Conservation (phyloP, 345 rosid genomes). For the Citrus trifoliata region DNA sequence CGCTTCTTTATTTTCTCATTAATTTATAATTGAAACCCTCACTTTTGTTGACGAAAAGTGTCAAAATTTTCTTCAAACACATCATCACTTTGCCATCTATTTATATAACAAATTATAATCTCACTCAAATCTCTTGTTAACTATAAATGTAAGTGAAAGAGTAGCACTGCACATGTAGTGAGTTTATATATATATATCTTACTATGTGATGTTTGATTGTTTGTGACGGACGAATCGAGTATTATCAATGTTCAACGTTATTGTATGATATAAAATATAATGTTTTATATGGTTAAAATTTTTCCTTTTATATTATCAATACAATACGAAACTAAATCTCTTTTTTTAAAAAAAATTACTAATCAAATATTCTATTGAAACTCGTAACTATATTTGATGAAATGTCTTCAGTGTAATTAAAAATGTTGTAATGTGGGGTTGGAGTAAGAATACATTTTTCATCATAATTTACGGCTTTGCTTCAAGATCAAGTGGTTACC, state of each 20-base stretch:
- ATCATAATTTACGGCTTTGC: neutral
- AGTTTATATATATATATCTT: no score
- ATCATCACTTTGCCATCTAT: neutral
- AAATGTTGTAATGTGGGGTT: neutral
- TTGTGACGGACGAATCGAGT: no score
- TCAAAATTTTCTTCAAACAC: neutral
- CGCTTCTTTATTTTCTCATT: neutral
- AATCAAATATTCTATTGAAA: neutral
- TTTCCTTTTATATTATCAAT: no score
- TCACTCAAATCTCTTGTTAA: neutral
- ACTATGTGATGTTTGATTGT: no score
- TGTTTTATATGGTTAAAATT: no score
- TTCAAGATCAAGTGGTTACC: neutral
- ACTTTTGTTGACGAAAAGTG: neutral
- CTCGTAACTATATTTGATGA: neutral
- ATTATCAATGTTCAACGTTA: no score
- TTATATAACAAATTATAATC: neutral
- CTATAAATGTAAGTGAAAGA: no score
- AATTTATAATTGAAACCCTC: no score
- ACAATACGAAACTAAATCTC: no score
- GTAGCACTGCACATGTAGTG: no score
- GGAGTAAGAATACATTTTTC: neutral
- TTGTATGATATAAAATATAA: no score
- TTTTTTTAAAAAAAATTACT: no score
- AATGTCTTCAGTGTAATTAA: neutral